phyloP scores from a whole-genome alignment of 345 rosid genomes.

The Gossypium longicalyx region DNA sequence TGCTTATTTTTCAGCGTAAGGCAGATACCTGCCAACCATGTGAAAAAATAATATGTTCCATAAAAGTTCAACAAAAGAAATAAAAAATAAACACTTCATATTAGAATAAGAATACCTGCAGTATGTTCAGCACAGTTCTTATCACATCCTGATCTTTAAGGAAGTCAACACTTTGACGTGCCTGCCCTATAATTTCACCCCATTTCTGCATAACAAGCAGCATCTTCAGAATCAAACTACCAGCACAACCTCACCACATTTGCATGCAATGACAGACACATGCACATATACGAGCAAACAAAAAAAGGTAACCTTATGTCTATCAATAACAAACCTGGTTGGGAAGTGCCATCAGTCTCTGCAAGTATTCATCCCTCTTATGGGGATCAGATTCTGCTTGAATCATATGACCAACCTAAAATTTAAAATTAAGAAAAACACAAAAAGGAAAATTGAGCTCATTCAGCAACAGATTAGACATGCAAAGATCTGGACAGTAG shows the following conservation, averaged over 20 bases:
- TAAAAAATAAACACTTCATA: neutral
- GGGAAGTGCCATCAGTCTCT: constrained; percentile 91
- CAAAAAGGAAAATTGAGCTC: neutral
- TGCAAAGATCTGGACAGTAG: constrained; percentile 3
- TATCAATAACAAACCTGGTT: constrained; percentile 56
- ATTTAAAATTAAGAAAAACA: neutral
- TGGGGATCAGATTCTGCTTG: constrained; percentile 96
- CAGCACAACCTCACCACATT: neutral
- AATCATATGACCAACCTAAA: constrained; percentile 94
- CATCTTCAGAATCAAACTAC: constrained; percentile 10
- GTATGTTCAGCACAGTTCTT: constrained; percentile 82
- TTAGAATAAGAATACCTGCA: constrained; percentile 56
- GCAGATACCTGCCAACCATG: neutral
- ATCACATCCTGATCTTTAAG: constrained; percentile 91
- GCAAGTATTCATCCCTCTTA: constrained; percentile 93
- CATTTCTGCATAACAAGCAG: constrained; percentile 68
- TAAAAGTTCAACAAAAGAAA: neutral
- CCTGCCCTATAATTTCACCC: constrained; percentile 90
- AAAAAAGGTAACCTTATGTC: neutral
- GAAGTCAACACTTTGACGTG: constrained; percentile 87
- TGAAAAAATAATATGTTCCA: neutral
- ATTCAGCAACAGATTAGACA: constrained; percentile 3
- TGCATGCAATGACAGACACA: neutral
- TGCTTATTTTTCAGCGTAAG: neutral
- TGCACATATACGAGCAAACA: neutral